A percentile compares a stretch with the other conserved stretches of the same genome.
Conservation (phyloP, 2,329 filamentous ascomycete species). For the Parastagonospora nodorum region DNA sequence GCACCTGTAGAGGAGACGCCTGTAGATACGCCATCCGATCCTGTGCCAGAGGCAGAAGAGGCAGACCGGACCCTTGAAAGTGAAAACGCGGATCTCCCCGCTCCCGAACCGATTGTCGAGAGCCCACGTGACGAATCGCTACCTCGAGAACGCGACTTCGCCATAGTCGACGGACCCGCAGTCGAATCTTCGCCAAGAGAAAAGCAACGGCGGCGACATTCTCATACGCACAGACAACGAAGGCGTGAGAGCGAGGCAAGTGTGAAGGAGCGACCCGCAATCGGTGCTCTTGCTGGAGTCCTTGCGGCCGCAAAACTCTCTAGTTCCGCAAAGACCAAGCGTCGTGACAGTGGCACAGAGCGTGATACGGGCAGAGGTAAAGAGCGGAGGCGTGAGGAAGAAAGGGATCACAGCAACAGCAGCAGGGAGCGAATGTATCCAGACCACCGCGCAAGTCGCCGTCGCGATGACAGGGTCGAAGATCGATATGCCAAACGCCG, state of each 20-base stretch:
- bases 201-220: slow-evolving; percentile 36
- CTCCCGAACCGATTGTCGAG: not conserved
- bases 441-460: slow-evolving; percentile 32
- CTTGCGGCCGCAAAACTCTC: slow-evolving; percentile 26
- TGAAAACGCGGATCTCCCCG: not conserved
- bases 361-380: slow-evolving; percentile 29
- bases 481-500: slow-evolving; percentile 38
- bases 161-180: slow-evolving; percentile 28
- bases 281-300: slow-evolving; percentile 19
- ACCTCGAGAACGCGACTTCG: slow-evolving; percentile 31
- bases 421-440: slow-evolving; percentile 34
- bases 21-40: not conserved
- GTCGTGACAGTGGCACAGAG: slow-evolving; percentile 41
- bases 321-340: slow-evolving; percentile 29
- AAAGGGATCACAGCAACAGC: slow-evolving; percentile 30
- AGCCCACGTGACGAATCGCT: slow-evolving; percentile 5
- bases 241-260: slow-evolving; percentile 40
- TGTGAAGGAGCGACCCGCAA: slow-evolving; percentile 29
- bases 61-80: slow-evolving; percentile 4
- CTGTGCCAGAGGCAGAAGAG: not conserved
- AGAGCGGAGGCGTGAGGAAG: slow-evolving; percentile 22
- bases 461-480: slow-evolving; percentile 31
- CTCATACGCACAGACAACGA: slow-evolving; percentile 32
- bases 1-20: not conserved
- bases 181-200: slow-evolving; percentile 26